phyloP scores from a whole-genome alignment of 106 monocot genomes.

The Triglochin maritima region DNA sequence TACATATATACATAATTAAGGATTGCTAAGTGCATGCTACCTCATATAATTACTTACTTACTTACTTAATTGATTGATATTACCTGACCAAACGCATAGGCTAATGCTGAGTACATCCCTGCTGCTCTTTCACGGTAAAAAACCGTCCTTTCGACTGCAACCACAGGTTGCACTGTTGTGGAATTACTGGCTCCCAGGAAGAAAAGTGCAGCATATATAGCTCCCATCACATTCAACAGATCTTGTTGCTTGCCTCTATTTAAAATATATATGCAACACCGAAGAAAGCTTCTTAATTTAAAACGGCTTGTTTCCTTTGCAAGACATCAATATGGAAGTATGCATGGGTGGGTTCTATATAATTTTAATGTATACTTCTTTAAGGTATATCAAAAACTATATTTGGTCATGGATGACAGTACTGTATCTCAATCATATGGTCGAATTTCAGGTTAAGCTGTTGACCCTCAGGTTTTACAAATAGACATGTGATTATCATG shows the following conservation, averaged over 20 bases:
- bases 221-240: slow-evolving; percentile 56
- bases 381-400: too few relatives aligned
- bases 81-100: slow-evolving; percentile 94
- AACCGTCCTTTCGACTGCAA: slow-evolving; percentile 66
- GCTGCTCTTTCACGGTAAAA: slow-evolving; percentile 93
- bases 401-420: too few relatives aligned
- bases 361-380: too few relatives aligned
- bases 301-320: too few relatives aligned
- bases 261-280: slow-evolving; percentile 1
- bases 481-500: too few relatives aligned
- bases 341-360: too few relatives aligned
- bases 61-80: background rate
- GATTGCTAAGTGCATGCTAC: too few relatives aligned
- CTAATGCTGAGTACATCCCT: slow-evolving; percentile 81
- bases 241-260: slow-evolving; percentile 65
- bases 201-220: slow-evolving; percentile 50
- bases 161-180: slow-evolving; percentile 60
- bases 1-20: background rate
- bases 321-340: too few relatives aligned
- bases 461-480: too few relatives aligned
- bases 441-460: too few relatives aligned
- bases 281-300: background rate
- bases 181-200: slow-evolving; percentile 62
- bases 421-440: too few relatives aligned
- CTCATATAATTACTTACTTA: background rate